phyloP scores from a whole-genome alignment of 176 grass and related monocot species.

The Stipa capillata region DNA sequence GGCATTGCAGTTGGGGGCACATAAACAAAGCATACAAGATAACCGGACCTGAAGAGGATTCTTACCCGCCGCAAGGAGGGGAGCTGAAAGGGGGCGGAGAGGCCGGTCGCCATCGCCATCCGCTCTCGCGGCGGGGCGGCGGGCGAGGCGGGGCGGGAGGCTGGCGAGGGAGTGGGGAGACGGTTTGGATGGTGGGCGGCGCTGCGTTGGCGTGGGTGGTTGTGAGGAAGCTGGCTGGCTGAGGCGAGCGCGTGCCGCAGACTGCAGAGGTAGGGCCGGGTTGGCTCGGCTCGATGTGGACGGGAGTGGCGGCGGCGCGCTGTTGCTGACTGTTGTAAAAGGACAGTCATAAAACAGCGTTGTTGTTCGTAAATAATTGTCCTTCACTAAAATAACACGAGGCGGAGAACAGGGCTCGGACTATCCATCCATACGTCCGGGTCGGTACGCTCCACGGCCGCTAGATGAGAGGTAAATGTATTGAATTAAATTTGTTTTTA shows the following conservation, averaged over 20 bases:
- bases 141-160: not conserved
- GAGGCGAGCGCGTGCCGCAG: not conserved
- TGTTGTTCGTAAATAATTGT: no score
- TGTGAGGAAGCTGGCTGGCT: not conserved
- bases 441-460: no score
- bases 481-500: no score
- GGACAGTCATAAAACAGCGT: no score
- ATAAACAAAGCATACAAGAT: not conserved
- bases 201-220: not conserved
- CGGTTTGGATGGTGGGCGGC: not conserved
- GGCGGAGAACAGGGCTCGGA: no score
- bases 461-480: no score
- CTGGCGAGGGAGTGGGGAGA: not conserved
- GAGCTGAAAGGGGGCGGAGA: conserved; percentile 9
- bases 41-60: not conserved
- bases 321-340: no score
- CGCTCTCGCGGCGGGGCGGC: not conserved
- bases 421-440: no score
- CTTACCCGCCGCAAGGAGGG: conserved; percentile 6
- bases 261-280: not conserved
- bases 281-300: conserved; percentile 3
- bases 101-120: conserved; percentile 30
- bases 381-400: no score
- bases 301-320: not conserved
- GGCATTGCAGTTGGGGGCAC: not conserved